Base-by-base conservation (phyloP, 345 rosid species). In the Lumnitzera littorea region DNA sequence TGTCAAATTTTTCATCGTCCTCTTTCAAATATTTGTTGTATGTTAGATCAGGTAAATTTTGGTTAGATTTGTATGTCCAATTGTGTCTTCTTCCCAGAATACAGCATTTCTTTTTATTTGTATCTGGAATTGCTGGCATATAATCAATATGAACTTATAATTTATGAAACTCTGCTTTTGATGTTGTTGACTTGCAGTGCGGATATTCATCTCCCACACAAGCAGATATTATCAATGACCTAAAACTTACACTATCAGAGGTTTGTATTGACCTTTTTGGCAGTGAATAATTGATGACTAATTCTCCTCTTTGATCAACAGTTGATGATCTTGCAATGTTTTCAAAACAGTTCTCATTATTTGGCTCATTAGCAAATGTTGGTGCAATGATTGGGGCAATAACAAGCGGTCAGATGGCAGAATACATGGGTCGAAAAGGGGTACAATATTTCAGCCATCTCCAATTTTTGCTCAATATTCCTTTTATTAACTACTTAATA, bases 321-420 rank as follows among this genome's bases (percentile, higher is more conserved):
- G 48, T 12, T 60, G 50, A 3, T 47, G 15, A 46, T 31, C 10
- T 60, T 29, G 24, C 25, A 46, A 58, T 46, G 54, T 41, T 61
- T 13, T 31, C 46, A 12, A 49, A 11, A 51, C 73, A 87, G 90
- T 87, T 48, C 58, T 87, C 95, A 43, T 11, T 87, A 15, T 87
- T 87, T 67, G 95, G 88, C 41, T 82, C 95, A 4, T 65, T 87
- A 50, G 78, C 88, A 7, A 87, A 87, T 73, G 95, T 82, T 67
- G 95, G 91, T 15, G 88, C 86, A 46, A 87, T 84, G 90, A 75
- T 84, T 58, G 95, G 95, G 27, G 90, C 95, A 2, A 82, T 87
- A 48, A 68, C 86, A 20, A 82, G 90, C 23, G 95, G 95, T 58
- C 95, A 87, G 70, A 84, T 87, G 41, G 77, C 95, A 0, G 95